Evolutionary conservation across 495 filamentous ascomycete species (phyloP).

Genomic region (Chaetomium fimeti): DNA sequence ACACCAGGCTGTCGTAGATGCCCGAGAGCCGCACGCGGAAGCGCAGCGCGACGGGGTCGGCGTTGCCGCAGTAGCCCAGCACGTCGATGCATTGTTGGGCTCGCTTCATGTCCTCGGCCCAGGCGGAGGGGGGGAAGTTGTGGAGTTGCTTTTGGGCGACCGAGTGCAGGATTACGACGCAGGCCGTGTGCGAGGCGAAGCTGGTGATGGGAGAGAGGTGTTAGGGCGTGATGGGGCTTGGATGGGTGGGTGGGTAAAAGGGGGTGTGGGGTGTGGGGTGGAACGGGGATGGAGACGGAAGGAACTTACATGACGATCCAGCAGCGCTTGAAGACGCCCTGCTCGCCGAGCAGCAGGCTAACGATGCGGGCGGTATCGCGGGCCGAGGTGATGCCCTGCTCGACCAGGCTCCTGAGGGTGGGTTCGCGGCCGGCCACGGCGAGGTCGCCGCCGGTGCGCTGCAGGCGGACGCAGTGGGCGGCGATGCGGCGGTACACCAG

Average conservation of each 20-base stretch:
- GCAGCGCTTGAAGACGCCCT: constrained; percentile 34
- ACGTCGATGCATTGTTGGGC: constrained; percentile 31
- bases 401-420: constrained; percentile 15
- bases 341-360: constrained; percentile 28
- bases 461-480: constrained; percentile 24
- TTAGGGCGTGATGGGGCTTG: too few species aligned
- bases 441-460: neutral
- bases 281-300: neutral
- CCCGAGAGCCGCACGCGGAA: constrained; percentile 28
- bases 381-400: constrained; percentile 30
- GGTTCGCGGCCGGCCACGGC: constrained; percentile 1
- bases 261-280: neutral
- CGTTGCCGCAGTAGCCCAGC: constrained; percentile 28
- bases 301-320: constrained; percentile 38
- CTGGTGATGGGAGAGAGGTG: constrained; percentile 4
- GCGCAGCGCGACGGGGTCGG: constrained; percentile 29
- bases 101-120: constrained; percentile 30
- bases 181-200: constrained; percentile 37
- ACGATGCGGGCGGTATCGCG: constrained; percentile 33
- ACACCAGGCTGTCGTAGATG: constrained; percentile 22
- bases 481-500: constrained; percentile 37
- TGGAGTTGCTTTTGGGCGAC: constrained; percentile 35
- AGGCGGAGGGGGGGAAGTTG: constrained; percentile 22
- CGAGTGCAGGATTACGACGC: constrained; percentile 33
- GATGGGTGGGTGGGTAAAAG: neutral